These are phyloP conservation scores for Fusarium devonianum DNA, from an alignment of 2,329 filamentous ascomycete genomes.

Conservation along the genomic window DNA sequence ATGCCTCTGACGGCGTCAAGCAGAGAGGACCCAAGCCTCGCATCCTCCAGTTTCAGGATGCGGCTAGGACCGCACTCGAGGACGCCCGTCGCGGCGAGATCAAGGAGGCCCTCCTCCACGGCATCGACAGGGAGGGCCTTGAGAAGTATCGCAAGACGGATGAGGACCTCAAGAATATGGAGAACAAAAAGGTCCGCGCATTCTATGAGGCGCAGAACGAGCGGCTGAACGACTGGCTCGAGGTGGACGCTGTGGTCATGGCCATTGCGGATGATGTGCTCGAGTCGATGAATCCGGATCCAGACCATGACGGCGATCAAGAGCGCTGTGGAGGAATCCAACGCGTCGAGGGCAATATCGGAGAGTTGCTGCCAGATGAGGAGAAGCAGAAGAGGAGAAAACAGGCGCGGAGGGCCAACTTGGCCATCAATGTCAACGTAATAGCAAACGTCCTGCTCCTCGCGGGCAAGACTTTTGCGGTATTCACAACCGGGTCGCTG, in stretches of 20 bases:
- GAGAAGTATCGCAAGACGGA: slow-evolving; percentile 44
- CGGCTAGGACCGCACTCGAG: slow-evolving; percentile 41
- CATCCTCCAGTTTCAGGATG: slow-evolving; percentile 51
- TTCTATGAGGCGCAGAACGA: slow-evolving; percentile 46
- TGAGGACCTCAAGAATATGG: slow-evolving; percentile 39
- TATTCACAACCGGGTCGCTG: slow-evolving; percentile 79
- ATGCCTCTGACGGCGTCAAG: slow-evolving; percentile 4
- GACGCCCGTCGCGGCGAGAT: slow-evolving; percentile 44
- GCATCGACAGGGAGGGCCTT: slow-evolving; percentile 41
- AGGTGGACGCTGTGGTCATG: slow-evolving; percentile 46
- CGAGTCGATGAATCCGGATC: slow-evolving; percentile 47
- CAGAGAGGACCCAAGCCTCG: slow-evolving; percentile 24
- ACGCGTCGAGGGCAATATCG: slow-evolving; percentile 42
- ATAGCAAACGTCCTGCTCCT: slow-evolving; percentile 76
- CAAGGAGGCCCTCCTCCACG: slow-evolving; percentile 42
- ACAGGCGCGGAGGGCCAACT: slow-evolving; percentile 35
- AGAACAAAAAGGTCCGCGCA: slow-evolving; percentile 39
- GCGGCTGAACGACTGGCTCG: slow-evolving; percentile 46
- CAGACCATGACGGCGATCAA: slow-evolving; percentile 45
- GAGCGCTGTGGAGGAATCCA: slow-evolving; percentile 44
- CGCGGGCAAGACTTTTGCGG: slow-evolving; percentile 75
- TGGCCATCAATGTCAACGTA: slow-evolving; percentile 86
- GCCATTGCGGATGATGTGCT: slow-evolving; percentile 46
- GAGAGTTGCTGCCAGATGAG: slow-evolving; percentile 44
- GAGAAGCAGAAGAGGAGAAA: slow-evolving; percentile 40